These are phyloP conservation scores for Xylaria sp. DNA, from an alignment of 2,329 filamentous ascomycete species.

Conservation along the genomic window DNA sequence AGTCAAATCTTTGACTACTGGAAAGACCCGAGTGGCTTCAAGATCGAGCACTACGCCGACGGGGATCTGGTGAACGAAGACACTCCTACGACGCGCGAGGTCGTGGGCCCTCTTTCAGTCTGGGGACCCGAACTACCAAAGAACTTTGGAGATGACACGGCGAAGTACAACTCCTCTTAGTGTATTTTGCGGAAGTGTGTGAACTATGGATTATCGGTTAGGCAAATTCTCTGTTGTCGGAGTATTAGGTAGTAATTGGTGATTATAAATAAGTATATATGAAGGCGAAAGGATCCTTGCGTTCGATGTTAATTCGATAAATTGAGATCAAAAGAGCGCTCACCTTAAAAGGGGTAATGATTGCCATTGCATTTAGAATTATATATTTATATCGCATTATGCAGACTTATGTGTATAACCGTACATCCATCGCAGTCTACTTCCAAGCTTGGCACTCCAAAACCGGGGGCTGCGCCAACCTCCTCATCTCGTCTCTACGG, in stretches of 20 bases:
- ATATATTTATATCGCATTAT: not conserved
- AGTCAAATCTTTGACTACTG: conserved; percentile 66
- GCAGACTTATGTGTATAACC: not conserved
- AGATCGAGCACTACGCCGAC: conserved; percentile 70
- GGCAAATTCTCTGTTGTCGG: not conserved
- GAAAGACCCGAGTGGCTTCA: conserved; percentile 41
- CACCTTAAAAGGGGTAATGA: not conserved
- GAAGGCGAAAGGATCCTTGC: not conserved
- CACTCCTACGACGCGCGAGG: conserved; percentile 47
- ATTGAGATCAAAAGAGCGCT: not conserved
- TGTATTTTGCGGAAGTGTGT: not conserved
- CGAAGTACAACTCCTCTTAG: conserved; percentile 28
- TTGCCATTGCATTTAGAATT: not conserved
- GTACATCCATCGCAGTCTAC: not conserved
- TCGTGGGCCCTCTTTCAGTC: conserved; percentile 38
- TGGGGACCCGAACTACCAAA: conserved; percentile 43
- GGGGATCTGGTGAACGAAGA: conserved; percentile 67
- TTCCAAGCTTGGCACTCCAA: conserved; percentile 3
- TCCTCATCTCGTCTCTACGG: not conserved
- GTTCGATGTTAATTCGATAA: not conserved
- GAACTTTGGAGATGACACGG: conserved; percentile 34
- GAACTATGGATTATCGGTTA: not conserved
- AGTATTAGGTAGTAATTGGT: not conserved
- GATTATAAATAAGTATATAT: not conserved
- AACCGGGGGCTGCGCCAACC: not conserved